Evolutionary conservation across 2,329 filamentous ascomycete genomes (phyloP).

Genomic region (Daldinia sp.): DNA sequence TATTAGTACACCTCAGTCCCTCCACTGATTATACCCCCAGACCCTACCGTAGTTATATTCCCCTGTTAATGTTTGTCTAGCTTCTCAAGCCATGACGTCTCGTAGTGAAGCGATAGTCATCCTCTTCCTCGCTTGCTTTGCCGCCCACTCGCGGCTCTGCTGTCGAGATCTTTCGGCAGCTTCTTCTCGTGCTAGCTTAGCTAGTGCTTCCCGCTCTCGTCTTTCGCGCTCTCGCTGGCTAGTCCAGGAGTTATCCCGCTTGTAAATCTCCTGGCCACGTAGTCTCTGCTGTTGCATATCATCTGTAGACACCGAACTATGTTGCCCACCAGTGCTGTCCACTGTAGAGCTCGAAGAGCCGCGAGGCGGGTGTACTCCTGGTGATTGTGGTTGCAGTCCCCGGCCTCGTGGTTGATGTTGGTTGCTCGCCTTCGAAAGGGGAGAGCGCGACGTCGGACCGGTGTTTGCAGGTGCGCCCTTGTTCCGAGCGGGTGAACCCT

Average conservation of each 20-base stretch:
- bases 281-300: constrained; percentile 60
- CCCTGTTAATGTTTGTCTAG: neutral
- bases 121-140: constrained; percentile 60
- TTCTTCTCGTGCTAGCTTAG: constrained; percentile 64
- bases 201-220: constrained; percentile 61
- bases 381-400: constrained; percentile 31
- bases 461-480: constrained; percentile 43
- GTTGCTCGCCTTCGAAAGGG: constrained; percentile 45
- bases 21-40: neutral
- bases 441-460: constrained; percentile 44
- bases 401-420: constrained; percentile 43
- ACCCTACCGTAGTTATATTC: neutral
- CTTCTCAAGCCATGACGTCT: constrained; percentile 32
- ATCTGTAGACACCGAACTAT: constrained; percentile 59
- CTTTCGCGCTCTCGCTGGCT: constrained; percentile 62
- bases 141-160: constrained; percentile 69
- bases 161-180: constrained; percentile 68
- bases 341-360: constrained; percentile 57
- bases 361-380: constrained; percentile 44
- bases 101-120: constrained; percentile 41
- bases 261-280: constrained; percentile 63
- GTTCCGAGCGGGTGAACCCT: constrained; percentile 33
- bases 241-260: constrained; percentile 58
- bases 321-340: constrained; percentile 54
- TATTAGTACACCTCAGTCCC: constrained; percentile 34